Conservation (phyloP, 2,329 filamentous ascomycete genomes). For the Pseudocercospora vitis region DNA sequence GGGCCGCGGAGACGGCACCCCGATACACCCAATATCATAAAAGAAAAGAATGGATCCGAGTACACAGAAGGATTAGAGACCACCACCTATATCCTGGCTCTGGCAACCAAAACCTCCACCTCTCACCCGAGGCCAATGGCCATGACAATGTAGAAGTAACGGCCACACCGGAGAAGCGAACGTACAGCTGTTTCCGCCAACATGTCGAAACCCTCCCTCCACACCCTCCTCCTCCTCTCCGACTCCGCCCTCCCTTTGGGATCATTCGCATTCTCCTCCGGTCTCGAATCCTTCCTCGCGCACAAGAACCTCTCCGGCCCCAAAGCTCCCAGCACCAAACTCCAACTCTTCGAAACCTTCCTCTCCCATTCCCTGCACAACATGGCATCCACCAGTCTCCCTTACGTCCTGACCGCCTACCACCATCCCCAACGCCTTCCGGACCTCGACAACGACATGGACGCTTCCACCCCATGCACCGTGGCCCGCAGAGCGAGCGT, state of each 20-base stretch:
- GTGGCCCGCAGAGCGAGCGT: conserved; percentile 74
- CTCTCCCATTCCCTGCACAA: conserved; percentile 69
- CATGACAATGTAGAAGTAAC: no score
- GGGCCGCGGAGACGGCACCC: no score
- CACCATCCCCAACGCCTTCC: conserved; percentile 54
- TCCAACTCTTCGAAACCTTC: conserved; percentile 59
- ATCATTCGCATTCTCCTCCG: conserved; percentile 83
- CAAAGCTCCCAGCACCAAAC: conserved; percentile 24
- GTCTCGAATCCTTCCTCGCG: conserved; percentile 77
- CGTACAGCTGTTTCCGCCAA: no score
- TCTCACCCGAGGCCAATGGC: no score
- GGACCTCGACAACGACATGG: conserved; percentile 70
- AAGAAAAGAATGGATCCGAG: no score
- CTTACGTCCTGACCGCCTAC: conserved; percentile 71
- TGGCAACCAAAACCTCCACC: no score
- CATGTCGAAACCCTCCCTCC: conserved; percentile 42
- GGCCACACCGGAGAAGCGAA: no score
- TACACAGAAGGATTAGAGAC: no score
- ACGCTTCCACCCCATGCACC: conserved; percentile 75
- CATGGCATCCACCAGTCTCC: conserved; percentile 69
- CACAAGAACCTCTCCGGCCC: conserved; percentile 50
- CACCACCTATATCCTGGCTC: no score
- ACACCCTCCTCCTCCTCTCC: conserved; percentile 73
- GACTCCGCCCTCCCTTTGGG: conserved; percentile 80
- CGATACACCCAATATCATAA: no score